phyloP scores from a whole-genome alignment of 2,329 filamentous ascomycete species.

The Colletotrichum destructivum region DNA sequence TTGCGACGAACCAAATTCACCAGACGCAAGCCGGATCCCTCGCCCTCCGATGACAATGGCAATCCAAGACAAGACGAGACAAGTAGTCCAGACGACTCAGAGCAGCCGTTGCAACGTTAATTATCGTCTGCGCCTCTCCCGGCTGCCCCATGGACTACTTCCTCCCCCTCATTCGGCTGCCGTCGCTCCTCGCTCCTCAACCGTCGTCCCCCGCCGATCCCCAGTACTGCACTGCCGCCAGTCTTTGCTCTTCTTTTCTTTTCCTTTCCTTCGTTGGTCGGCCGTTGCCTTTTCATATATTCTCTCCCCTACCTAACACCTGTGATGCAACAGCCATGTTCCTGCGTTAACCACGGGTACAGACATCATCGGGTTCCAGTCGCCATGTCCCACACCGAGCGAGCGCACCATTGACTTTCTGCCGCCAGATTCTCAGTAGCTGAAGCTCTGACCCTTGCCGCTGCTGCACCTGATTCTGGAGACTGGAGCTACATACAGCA shows the following conservation, averaged over 20 bases:
- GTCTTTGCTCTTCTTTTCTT: not conserved
- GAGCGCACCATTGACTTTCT: conserved; percentile 27
- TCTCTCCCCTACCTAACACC: conserved; percentile 1
- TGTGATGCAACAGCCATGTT: conserved; percentile 17
- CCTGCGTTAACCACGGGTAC: not conserved
- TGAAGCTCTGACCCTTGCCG: conserved; percentile 23
- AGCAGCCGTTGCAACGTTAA: not conserved
- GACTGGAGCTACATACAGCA: conserved; percentile 33
- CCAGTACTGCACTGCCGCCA: not conserved
- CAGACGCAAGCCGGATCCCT: conserved; percentile 11
- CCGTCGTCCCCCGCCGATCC: not conserved
- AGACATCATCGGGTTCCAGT: not conserved
- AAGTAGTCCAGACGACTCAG: conserved; percentile 2
- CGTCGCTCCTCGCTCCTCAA: conserved; percentile 5
- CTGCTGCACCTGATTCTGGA: conserved; percentile 3
- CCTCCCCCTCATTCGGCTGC: conserved; percentile 2
- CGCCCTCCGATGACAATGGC: conserved; percentile 15
- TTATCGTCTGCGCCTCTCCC: conserved; percentile 31
- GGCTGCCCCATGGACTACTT: conserved; percentile 3
- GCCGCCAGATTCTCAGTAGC: conserved; percentile 9
- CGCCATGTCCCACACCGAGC: conserved; percentile 20
- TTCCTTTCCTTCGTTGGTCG: conserved; percentile 3
- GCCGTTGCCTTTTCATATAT: conserved; percentile 4
- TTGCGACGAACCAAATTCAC: conserved; percentile 5
- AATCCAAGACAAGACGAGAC: conserved; percentile 35